Conservation (phyloP, 2,329 filamentous ascomycete species). For the Penicillium sclerotigenum region DNA sequence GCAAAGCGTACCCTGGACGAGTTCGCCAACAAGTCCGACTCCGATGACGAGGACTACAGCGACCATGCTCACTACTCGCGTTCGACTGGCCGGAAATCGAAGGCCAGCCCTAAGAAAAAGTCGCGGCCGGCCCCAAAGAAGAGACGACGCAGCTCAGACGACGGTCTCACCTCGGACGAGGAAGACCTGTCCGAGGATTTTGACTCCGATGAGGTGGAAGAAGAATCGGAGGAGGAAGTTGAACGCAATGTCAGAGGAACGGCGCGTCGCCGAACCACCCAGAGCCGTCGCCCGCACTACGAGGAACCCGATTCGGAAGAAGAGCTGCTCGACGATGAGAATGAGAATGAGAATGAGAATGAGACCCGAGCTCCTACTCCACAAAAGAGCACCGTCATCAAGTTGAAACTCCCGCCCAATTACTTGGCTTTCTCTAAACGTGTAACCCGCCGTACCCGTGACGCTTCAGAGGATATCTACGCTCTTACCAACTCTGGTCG, state of each 20-base stretch:
- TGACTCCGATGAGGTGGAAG: constrained; percentile 46
- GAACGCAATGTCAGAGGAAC: constrained; percentile 58
- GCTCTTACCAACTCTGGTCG: constrained; percentile 59
- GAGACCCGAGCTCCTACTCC: constrained; percentile 9
- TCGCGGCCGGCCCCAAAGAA: constrained; percentile 36
- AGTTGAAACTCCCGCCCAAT: constrained; percentile 29
- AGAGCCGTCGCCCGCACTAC: constrained; percentile 54
- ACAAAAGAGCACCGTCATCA: constrained; percentile 29
- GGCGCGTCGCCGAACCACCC: constrained; percentile 53
- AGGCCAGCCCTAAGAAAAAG: constrained; percentile 32
- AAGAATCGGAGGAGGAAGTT: constrained; percentile 39
- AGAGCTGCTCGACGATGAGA: constrained; percentile 24
- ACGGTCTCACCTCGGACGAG: constrained; percentile 40
- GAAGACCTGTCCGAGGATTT: constrained; percentile 41
- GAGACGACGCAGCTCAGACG: constrained; percentile 48
- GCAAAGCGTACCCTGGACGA: constrained; percentile 45
- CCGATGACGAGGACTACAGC: constrained; percentile 46
- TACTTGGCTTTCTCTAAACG: constrained; percentile 41
- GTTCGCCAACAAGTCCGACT: constrained; percentile 43
- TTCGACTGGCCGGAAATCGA: constrained; percentile 29
- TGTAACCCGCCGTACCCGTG: constrained; percentile 59
- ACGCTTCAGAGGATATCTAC: constrained; percentile 55
- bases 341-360: constrained; percentile 24
- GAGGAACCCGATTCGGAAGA: constrained; percentile 49
- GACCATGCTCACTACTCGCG: constrained; percentile 33